phyloP scores from a whole-genome alignment of 805 yeast genomes.

The Yamadazyma philogaea region DNA sequence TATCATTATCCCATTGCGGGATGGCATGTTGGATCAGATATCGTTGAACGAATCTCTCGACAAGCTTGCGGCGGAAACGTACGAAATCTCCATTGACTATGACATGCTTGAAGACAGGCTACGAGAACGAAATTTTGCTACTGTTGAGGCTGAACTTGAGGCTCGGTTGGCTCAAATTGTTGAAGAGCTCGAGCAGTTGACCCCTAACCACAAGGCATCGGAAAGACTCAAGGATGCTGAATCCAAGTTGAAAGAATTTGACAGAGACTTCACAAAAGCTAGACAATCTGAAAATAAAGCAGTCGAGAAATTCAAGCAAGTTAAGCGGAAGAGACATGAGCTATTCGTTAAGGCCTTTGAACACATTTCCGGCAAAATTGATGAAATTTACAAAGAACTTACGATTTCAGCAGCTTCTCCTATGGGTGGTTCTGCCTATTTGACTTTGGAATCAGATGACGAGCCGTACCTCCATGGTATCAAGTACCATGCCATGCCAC shows the following conservation, averaged over 20 bases:
- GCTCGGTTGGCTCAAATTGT: constrained; percentile 31
- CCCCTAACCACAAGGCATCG: constrained; percentile 80
- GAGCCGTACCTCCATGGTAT: constrained; percentile 85
- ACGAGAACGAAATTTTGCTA: constrained; percentile 38
- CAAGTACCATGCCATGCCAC: constrained; percentile 93
- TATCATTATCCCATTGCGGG: constrained; percentile 57
- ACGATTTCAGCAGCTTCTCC: constrained; percentile 71
- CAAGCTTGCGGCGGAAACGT: constrained; percentile 37
- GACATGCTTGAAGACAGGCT: constrained; percentile 41
- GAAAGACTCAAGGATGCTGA: constrained; percentile 74
- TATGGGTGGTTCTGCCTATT: constrained; percentile 89
- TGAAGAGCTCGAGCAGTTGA: constrained; percentile 46
- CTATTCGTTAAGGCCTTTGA: constrained; percentile 69
- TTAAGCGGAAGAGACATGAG: constrained; percentile 58
- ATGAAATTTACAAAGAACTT: constrained; percentile 77
- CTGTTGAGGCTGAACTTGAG: constrained; percentile 36
- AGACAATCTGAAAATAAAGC: constrained; percentile 58
- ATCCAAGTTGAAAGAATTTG: constrained; percentile 55
- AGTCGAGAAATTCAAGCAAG: constrained; percentile 52
- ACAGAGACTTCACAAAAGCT: constrained; percentile 59
- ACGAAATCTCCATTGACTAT: constrained; percentile 57
- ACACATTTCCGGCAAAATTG: constrained; percentile 72
- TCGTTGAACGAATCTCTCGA: constrained; percentile 55
- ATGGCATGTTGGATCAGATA: constrained; percentile 58
- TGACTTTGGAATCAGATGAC: constrained; percentile 83